These are phyloP conservation scores for Naegleria gruberi DNA, from an alignment of 208 protist genomes.

Conservation along the genomic window DNA sequence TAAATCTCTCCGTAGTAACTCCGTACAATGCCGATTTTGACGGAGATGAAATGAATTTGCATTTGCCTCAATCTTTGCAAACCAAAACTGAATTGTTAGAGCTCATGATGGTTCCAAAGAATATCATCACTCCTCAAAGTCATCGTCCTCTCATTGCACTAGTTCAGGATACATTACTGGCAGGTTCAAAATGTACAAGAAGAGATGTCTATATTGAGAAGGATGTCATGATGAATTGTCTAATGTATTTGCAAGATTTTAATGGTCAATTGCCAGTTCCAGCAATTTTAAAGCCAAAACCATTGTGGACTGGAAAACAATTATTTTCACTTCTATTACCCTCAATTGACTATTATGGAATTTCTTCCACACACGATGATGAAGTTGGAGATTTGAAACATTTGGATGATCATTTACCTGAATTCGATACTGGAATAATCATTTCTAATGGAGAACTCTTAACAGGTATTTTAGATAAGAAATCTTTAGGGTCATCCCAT, in stretches of 20 bases:
- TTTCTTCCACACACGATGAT: constrained; percentile 57
- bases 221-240: constrained; percentile 93
- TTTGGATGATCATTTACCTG: constrained; percentile 55
- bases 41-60: constrained; percentile 99
- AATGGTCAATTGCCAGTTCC: constrained; percentile 80
- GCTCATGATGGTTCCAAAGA: constrained; percentile 97
- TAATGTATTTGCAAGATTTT: constrained; percentile 89
- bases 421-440: constrained; percentile 50
- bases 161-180: constrained; percentile 97
- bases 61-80: constrained; percentile 94
- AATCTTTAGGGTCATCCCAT: constrained; percentile 65
- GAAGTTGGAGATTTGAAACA: neutral
- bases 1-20: constrained; percentile 96
- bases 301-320: constrained; percentile 99
- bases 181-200: constrained; percentile 75
- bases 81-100: constrained; percentile 90
- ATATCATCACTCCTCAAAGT: constrained; percentile 96
- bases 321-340: constrained; percentile 93
- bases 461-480: constrained; percentile 66
- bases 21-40: constrained; percentile 99
- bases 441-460: constrained; percentile 85
- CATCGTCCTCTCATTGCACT: constrained; percentile 98
- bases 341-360: constrained; percentile 70
- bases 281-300: constrained; percentile 90
- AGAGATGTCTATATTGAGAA: constrained; percentile 92